These are phyloP conservation scores for Gnomoniopsis smithogilvyi DNA, from an alignment of 2,329 filamentous ascomycete genomes.

Conservation along the genomic window DNA sequence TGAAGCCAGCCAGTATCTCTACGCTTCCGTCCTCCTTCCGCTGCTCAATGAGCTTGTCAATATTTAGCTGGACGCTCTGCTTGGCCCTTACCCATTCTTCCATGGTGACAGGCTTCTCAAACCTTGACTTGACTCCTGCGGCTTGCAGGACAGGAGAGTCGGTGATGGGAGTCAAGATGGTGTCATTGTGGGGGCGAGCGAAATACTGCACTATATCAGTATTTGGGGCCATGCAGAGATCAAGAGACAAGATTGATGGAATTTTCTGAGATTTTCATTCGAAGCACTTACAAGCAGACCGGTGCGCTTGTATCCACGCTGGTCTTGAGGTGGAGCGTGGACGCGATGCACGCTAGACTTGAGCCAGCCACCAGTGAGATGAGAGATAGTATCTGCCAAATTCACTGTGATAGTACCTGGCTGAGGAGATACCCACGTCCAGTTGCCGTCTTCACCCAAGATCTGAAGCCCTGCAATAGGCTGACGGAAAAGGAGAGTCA, in stretches of 20 bases:
- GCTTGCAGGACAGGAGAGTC: constrained; percentile 30
- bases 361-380: constrained; percentile 43
- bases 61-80: not conserved
- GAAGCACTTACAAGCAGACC: not conserved
- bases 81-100: not conserved
- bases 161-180: constrained; percentile 32
- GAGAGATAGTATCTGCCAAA: constrained; percentile 46
- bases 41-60: not conserved
- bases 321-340: constrained; percentile 39
- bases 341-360: constrained; percentile 43
- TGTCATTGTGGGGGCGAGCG: constrained; percentile 33
- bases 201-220: constrained; percentile 31
- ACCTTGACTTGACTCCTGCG: not conserved
- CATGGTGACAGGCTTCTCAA: not conserved
- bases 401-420: constrained; percentile 51
- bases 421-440: constrained; percentile 46
- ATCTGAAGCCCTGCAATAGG: constrained; percentile 11
- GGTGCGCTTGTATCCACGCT: constrained; percentile 27
- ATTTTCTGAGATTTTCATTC: too few relatives aligned
- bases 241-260: too few relatives aligned
- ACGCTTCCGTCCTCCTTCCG: not conserved
- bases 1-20: not conserved
- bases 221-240: not conserved
- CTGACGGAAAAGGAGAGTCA: constrained; percentile 16
- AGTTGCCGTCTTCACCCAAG: constrained; percentile 7